Evolutionary conservation across 1,139 yeast genomes (phyloP), one percentile per base, ranked within the genome.

Genomic region (Wickerhamomyces sp.): DNA sequence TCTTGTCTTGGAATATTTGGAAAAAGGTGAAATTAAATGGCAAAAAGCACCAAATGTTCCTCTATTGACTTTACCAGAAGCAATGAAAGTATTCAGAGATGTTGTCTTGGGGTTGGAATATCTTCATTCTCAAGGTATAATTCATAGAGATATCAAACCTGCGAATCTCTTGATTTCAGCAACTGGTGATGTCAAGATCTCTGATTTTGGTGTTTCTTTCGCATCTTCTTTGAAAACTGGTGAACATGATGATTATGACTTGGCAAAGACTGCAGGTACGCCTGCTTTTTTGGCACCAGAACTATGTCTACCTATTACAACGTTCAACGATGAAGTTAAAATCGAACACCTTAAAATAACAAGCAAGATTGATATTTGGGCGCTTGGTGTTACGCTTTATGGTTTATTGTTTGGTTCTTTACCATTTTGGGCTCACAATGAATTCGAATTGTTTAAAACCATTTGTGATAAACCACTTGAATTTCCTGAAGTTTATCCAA

Each of bases 121-220:
- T 58, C 62, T 93, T 45, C 98, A 93, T 61, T 70, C 78, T 51
- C 95, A 88, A 57, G 96, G 96, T 6, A 87, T 93, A 37, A 86
- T 93, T 15, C 99, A 93, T 59, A 74, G 99, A 40, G 99, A 93
- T 59, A 91, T 93, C 41, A 93, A 93, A 57, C 99, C 99, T 1
- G 96, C 98, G 3, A 93, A 93, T 55, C 61, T 93, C 40, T 68
- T 93, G 37, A 78, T 88, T 4, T 72, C 86, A 24, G 68, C 75
- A 15, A 80, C 84, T 45, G 78, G 82, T 37, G 68, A 72, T 5
- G 97, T 91, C 21, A 91, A 91, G 59, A 93, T 93, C 23, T 83
- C 95, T 19, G 99, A 91, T 62, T 93, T 93, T 61, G 99, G 99
- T 15, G 96, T 93, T 9, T 88, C 97, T 1, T 85, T 86, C 60